Conservation (phyloP, 768 basidiomycete genomes). For the Trichaptum fuscoviolaceum region DNA sequence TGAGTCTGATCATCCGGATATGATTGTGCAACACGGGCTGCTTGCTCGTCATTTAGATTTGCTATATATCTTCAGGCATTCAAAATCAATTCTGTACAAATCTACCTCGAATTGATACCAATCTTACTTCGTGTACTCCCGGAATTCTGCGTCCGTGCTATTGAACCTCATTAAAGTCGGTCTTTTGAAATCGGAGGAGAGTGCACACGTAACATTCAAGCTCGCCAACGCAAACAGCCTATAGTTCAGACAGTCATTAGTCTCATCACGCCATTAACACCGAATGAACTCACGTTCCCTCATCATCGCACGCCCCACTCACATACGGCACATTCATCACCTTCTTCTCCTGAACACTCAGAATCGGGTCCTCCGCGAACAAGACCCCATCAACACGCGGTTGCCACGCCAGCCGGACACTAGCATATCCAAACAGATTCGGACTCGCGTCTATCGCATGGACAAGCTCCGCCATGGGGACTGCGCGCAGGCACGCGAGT, state of each 20-base stretch:
- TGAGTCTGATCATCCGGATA: conserved; percentile 18
- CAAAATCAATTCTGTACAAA: neutral
- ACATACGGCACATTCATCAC: conserved; percentile 19
- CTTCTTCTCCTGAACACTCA: conserved; percentile 15
- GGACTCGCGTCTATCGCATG: conserved; percentile 11
- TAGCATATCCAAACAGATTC: conserved; percentile 1
- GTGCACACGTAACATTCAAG: neutral
- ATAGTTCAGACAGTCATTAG: neutral
- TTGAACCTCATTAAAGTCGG: neutral
- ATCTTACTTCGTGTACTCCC: neutral
- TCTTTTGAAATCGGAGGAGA: neutral
- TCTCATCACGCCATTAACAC: too few species aligned
- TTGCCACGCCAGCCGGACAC: conserved; percentile 18
- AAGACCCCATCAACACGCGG: conserved; percentile 24
- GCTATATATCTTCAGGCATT: neutral
- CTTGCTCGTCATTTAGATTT: neutral
- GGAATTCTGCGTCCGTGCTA: neutral
- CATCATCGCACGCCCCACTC: conserved; percentile 16
- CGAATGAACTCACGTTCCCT: conserved; percentile 18
- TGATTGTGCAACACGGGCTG: conserved; percentile 3
- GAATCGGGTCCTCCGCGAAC: conserved; percentile 17
- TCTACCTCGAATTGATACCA: neutral
- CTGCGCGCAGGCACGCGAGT: conserved; percentile 11
- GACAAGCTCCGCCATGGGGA: conserved; percentile 10
- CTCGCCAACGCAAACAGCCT: neutral